Base-by-base conservation (phyloP, 2,329 filamentous ascomycete genomes). In the Aspergillus sp. region DNA sequence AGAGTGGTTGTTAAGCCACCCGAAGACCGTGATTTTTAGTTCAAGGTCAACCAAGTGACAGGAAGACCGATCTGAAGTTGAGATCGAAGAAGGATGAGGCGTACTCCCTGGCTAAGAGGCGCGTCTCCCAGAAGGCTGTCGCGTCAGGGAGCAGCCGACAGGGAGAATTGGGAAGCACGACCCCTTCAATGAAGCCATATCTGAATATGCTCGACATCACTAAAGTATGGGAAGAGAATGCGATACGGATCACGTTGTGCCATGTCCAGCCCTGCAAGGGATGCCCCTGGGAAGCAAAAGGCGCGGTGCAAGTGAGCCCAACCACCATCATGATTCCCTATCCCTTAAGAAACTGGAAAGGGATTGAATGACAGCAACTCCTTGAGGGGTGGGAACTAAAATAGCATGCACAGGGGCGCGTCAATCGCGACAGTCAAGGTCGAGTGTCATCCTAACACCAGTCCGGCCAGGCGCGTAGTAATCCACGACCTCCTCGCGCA, bases 381-480 rank as follows among this genome's bases (percentile, higher is more conserved):
- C 37, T 36, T 34, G 24, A 22, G 10, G 19, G 10, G 17, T 24
- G 19, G 12, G 26, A 19, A 30, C 26, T 20, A 33, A 30, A 33
- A 26, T 15, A 25, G 30, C 8, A 26, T 22, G 44, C 27, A 26
- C 27, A 24, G 32, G 45, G 36, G 38, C 36, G 38, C 44, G 40
- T 52, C 43, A 52, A 38, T 33, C 40, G 41, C 40, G 48, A 48
- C 42, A 41, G 45, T 51, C 42, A 32, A 60, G 47, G 34, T 55
- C 39, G 22, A 64, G 48, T 32, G 55, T 41, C 63, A 68, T 67
- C 41, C 55, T 60, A 30, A 68, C 55, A 8, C 63, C 67, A 30
- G 62, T 63, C 36, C 68, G 59, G 32, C 67, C 66, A 40, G 58
- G 57, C 16, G 63, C 63, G 46, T 72, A 73, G 50, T 72, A 73